phyloP scores from a whole-genome alignment of 495 filamentous ascomycete genomes.

The Penicillium lagena region DNA sequence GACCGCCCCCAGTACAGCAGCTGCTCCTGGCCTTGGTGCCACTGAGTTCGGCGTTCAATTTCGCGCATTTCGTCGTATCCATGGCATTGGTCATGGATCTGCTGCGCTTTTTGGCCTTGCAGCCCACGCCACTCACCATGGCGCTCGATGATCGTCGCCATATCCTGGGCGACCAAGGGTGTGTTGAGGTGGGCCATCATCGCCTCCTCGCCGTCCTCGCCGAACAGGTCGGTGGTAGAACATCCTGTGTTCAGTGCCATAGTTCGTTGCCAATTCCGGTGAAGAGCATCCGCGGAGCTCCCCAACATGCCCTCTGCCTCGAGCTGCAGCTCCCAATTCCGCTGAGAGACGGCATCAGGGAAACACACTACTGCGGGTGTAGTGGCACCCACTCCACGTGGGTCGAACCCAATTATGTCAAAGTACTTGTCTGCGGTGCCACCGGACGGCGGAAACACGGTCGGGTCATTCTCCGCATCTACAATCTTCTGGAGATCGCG shows the following conservation, averaged over 20 bases:
- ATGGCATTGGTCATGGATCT: slow-evolving; percentile 17
- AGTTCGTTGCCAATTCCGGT: slow-evolving; percentile 43
- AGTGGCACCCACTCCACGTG: slow-evolving; percentile 46
- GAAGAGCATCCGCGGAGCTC: slow-evolving; percentile 22
- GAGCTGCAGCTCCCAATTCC: slow-evolving; percentile 32
- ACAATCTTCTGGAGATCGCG: slow-evolving; percentile 35
- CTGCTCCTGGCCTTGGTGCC: slow-evolving; percentile 34
- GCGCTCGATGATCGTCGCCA: slow-evolving; percentile 46
- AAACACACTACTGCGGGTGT: slow-evolving; percentile 45
- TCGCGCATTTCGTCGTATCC: slow-evolving; percentile 21
- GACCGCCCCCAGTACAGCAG: slow-evolving; percentile 60
- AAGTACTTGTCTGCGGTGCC: slow-evolving; percentile 31
- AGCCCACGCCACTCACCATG: slow-evolving; percentile 40
- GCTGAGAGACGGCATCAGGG: slow-evolving; percentile 28
- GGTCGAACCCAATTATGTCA: slow-evolving; percentile 53
- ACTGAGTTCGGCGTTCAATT: slow-evolving; percentile 21
- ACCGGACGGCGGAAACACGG: neutral
- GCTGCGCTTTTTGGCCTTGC: slow-evolving; percentile 22
- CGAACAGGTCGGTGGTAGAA: slow-evolving; percentile 21
- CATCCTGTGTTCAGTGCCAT: slow-evolving; percentile 36
- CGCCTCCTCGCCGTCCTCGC: slow-evolving; percentile 16
- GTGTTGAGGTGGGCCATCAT: slow-evolving; percentile 45
- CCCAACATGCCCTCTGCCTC: slow-evolving; percentile 39
- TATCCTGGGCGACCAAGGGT: slow-evolving; percentile 40
- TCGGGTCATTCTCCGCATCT: slow-evolving; percentile 28